Base-by-base conservation (phyloP, 768 basidiomycete genomes). In the Pleurotus cornucopiae region DNA sequence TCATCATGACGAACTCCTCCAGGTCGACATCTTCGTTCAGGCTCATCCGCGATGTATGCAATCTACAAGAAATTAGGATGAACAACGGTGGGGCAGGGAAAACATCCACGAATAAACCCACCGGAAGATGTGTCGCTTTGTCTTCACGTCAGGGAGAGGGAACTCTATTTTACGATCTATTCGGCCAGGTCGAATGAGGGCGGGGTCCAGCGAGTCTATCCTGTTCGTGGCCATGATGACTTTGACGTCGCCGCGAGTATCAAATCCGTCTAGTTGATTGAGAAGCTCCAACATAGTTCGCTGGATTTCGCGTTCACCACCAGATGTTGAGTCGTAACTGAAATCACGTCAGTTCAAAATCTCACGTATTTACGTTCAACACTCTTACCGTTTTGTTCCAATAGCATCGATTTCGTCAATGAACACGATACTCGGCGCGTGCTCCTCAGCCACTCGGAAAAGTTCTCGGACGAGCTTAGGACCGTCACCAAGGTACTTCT, bases 151-250 rank as follows among this genome's bases (percentile, higher is more conserved):
- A 12, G 97, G 97, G 30, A 98, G 73, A 13, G 94, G 95, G 77
- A 96, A 97, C 69, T 97, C 97, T 51, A 99, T 99, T 78, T 99
- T 99, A 53, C 97, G 84, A 66, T 99, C 97, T 60, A 99, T 98
- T 65, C 97, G 93, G 46, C 97, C 97, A 4, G 97, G 97, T 51
- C 97, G 91, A 66, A 99, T 97, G 58, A 99, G 85, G 14, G 97
- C 97, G 54, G 97, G 97, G 71, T 99, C 97, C 25, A 99, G 82
- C 2, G 93, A 87, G 69, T 98, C 96, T 64, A 99, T 99, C 73
- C 82, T 87, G 75, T 99, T 99, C 4, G 97, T 99, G 11, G 97
- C 97, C 97, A 98, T 98, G 70, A 99, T 98, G 62, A 99, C 96
- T 73, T 98, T 99, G 57, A 99, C 95, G 67, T 98, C 97, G n/a